These are phyloP conservation scores for Fusarium pilosicola DNA, from an alignment of 2,329 filamentous ascomycete species.

Conservation along the genomic window DNA sequence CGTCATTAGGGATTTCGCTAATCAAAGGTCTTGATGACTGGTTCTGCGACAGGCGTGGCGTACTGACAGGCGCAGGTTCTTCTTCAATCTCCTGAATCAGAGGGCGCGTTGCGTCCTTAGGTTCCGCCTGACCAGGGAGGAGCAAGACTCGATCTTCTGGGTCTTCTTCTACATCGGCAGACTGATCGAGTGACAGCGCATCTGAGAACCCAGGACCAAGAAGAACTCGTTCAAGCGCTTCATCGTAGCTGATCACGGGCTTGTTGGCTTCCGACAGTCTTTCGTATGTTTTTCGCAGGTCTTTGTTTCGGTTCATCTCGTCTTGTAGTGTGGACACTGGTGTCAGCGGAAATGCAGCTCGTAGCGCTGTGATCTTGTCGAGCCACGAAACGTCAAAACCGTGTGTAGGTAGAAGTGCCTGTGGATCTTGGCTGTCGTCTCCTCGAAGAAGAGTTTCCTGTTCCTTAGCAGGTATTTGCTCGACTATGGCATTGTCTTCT, in stretches of 20 bases:
- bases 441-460: conserved; percentile 4
- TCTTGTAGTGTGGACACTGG: conserved; percentile 50
- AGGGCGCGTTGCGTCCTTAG: conserved; percentile 32
- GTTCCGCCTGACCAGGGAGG: conserved; percentile 8
- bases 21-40: not conserved
- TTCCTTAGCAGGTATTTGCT: conserved; percentile 12
- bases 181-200: not conserved
- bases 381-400: conserved; percentile 36
- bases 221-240: conserved; percentile 47
- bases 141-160: conserved; percentile 9
- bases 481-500: conserved; percentile 35
- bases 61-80: not conserved
- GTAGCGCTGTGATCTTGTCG: conserved; percentile 51
- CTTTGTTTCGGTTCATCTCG: conserved; percentile 48
- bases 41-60: not conserved
- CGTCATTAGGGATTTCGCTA: conserved; percentile 9
- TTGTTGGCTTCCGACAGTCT: conserved; percentile 48
- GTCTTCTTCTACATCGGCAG: conserved; percentile 4
- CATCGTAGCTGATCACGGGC: conserved; percentile 47
- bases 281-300: conserved; percentile 53
- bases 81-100: conserved; percentile 46
- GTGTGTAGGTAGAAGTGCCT: not conserved
- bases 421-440: not conserved
- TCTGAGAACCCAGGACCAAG: conserved; percentile 8
- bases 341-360: conserved; percentile 56